A percentile compares a stretch with the other conserved stretches of the same genome.
phyloP scores from a whole-genome alignment of 2,329 filamentous ascomycete genomes.

The Teratosphaeria pseudoeucalypti region DNA sequence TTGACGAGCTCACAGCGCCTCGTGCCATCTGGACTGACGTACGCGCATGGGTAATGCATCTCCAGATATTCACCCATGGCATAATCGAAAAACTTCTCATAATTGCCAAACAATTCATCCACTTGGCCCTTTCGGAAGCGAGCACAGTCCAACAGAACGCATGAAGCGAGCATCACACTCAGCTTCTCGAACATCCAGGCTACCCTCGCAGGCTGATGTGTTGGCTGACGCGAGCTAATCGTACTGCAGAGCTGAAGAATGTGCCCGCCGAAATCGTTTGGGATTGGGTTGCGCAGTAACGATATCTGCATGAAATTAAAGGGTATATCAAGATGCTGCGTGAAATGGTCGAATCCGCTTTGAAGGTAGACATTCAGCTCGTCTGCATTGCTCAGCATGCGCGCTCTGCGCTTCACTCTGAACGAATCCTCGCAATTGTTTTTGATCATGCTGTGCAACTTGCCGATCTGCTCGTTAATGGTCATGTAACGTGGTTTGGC shows the following conservation, averaged over 20 bases:
- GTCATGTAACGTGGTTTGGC: constrained; percentile 35
- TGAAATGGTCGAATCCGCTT: constrained; percentile 42
- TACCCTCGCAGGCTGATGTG: constrained; percentile 20
- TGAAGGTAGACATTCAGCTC: constrained; percentile 40
- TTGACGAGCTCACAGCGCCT: constrained; percentile 24
- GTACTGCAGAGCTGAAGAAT: constrained; percentile 39
- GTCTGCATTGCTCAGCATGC: constrained; percentile 39
- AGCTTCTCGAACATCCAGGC: constrained; percentile 35
- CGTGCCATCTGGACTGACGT: constrained; percentile 21
- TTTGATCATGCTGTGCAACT: constrained; percentile 36
- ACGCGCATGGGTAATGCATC: constrained; percentile 39
- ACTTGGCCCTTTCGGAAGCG: constrained; percentile 28
- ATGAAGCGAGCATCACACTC: constrained; percentile 41
- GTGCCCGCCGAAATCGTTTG: constrained; percentile 38
- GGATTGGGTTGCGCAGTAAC: constrained; percentile 36
- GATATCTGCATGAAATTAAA: constrained; percentile 44
- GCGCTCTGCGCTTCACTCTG: constrained; percentile 32
- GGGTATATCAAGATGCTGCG: constrained; percentile 32
- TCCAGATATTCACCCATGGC: constrained; percentile 37
- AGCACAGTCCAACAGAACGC: constrained; percentile 39
- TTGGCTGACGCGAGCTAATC: constrained; percentile 26
- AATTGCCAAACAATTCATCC: constrained; percentile 31
- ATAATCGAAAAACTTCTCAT: constrained; percentile 33
- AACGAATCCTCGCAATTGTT: constrained; percentile 32
- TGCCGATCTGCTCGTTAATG: constrained; percentile 40